These are phyloP conservation scores for Suhomyces guaymorum DNA, from an alignment of 1,139 yeast species.

Conservation along the genomic window DNA sequence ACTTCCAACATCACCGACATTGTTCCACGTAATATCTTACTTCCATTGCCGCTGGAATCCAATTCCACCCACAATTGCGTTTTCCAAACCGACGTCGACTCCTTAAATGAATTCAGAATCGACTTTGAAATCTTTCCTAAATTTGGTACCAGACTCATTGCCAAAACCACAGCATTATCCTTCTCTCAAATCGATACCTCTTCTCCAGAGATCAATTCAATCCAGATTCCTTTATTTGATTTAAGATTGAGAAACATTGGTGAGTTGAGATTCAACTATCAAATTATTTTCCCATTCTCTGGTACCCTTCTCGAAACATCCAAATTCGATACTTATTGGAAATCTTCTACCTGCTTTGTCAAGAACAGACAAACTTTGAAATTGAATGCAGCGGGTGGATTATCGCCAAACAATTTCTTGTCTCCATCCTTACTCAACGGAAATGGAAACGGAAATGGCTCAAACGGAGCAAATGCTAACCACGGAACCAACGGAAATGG, in stretches of 20 bases:
- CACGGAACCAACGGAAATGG: slow-evolving; percentile 7
- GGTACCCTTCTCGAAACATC: slow-evolving; percentile 87
- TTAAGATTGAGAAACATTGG: slow-evolving; percentile 82
- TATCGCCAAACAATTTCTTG: slow-evolving; percentile 45
- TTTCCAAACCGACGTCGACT: slow-evolving; percentile 82
- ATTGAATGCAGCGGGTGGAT: slow-evolving; percentile 41
- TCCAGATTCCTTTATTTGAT: slow-evolving; percentile 78
- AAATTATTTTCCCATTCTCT: slow-evolving; percentile 84
- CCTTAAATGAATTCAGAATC: slow-evolving; percentile 63
- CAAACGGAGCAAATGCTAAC: not conserved
- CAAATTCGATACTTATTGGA: slow-evolving; percentile 96
- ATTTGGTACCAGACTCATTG: slow-evolving; percentile 88
- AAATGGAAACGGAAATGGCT: slow-evolving; percentile 11
- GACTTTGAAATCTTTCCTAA: slow-evolving; percentile 94
- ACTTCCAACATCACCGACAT: slow-evolving; percentile 70
- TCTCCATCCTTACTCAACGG: slow-evolving; percentile 28
- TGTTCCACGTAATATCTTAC: slow-evolving; percentile 79
- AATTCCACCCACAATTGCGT: slow-evolving; percentile 57
- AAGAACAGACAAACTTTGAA: slow-evolving; percentile 34
- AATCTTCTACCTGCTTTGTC: slow-evolving; percentile 62
- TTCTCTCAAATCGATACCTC: slow-evolving; percentile 50
- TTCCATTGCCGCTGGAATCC: slow-evolving; percentile 76
- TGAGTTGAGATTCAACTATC: slow-evolving; percentile 72
- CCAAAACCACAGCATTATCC: slow-evolving; percentile 78
- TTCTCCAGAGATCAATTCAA: slow-evolving; percentile 48